Conservation (phyloP, 2,329 filamentous ascomycete species). For the Teratosphaeria epicoccoides region DNA sequence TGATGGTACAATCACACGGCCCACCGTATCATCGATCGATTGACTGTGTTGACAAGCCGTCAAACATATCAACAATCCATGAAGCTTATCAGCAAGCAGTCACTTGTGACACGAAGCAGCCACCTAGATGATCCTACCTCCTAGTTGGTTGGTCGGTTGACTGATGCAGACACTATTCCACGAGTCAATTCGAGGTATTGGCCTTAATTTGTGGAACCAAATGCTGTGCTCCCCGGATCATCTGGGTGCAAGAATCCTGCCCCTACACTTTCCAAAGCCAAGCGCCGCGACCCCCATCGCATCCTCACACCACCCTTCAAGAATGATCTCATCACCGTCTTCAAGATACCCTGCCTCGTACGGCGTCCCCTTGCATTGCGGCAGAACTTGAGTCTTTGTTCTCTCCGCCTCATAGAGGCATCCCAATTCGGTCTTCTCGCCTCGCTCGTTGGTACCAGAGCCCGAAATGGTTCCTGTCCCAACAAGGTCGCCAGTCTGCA, state of each 20-base stretch:
- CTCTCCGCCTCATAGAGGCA: slow-evolving; percentile 32
- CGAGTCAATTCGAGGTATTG: too few relatives aligned
- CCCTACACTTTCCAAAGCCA: slow-evolving; percentile 23
- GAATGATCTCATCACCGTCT: slow-evolving; percentile 30
- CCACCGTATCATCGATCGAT: too few relatives aligned
- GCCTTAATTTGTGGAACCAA: too few relatives aligned
- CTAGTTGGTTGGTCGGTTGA: too few relatives aligned
- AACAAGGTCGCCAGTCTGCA: slow-evolving; percentile 34
- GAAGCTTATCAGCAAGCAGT: too few relatives aligned
- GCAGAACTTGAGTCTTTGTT: slow-evolving; percentile 26
- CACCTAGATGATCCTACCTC: too few relatives aligned
- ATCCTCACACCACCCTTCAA: slow-evolving; percentile 25
- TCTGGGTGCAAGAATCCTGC: slow-evolving; percentile 14
- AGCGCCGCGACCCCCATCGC: slow-evolving; percentile 13
- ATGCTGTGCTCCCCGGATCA: too few relatives aligned
- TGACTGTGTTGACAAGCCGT: too few relatives aligned
- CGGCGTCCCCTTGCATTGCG: slow-evolving; percentile 16
- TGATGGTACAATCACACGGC: too few relatives aligned
- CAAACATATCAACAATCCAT: too few relatives aligned
- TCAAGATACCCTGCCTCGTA: slow-evolving; percentile 29
- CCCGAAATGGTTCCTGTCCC: slow-evolving; percentile 37
- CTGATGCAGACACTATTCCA: background rate
- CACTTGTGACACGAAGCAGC: too few relatives aligned
- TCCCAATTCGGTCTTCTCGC: slow-evolving; percentile 28
- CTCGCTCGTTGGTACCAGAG: slow-evolving; percentile 18